Base-by-base conservation (phyloP, 176 grass and related monocot genomes). In the Saccharum officinarum region DNA sequence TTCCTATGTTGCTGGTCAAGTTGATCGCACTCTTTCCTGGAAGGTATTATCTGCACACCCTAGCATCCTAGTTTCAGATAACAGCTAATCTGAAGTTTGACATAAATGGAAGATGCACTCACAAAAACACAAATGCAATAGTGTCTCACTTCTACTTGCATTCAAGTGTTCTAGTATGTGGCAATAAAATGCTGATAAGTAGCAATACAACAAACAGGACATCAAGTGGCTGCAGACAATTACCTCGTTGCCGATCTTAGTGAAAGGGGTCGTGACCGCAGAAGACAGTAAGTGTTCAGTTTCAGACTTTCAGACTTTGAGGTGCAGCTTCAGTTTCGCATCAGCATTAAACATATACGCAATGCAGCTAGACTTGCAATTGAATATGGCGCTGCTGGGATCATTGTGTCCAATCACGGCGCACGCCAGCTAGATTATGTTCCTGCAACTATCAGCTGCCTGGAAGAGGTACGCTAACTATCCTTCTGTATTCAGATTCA, bases 351-450 rank as follows among this genome's bases (percentile, higher is more conserved):
- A 40, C 47, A 45, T 79, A 33, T 68, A 7, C 18, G 16, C 34
- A 72, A 91, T 85, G 83, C 94, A 99, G 97, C 93, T 60, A 80
- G 81, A 45, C 71, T 94, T 54, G 90, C 97, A 41, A 69, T 99
- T 22, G 89, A 96, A 34, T 86, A 73, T 40, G 94, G 94, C 1
- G 90, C 85, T 20, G 86, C 92, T 8, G 97, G 93, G 54, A 96
- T 99, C 73, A 89, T 99, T 7, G 97, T 99, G 65, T 99, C 97
- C 40, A 99, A 99, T 20, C 97, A 99, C 13, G 97, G 97, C 10
- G 97, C 93, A 1, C 93, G 97, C 61, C 97, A 99, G 82, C 88
- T 99, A 12, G 93, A 99, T 67, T 99, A 96, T 46, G 87, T 92
- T n/a, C 93, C 97, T 22, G 97, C 92, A 67, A 96, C 97, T 1